A percentile compares a stretch with the other conserved stretches of the same genome.
phyloP scores from a whole-genome alignment of 345 rosid species.

The Rhodamnia rubescens region DNA sequence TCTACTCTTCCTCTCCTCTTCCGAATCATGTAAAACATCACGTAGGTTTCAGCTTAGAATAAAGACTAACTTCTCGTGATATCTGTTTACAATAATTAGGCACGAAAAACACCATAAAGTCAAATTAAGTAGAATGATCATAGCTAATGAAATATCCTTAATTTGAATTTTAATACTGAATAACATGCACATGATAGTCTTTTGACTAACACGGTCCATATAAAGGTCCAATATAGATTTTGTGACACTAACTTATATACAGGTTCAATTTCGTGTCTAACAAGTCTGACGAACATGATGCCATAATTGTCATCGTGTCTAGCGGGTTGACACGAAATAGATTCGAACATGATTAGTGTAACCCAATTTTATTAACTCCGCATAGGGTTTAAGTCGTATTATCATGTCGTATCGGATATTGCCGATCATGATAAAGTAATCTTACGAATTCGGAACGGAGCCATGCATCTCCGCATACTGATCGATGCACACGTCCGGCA shows the following conservation, averaged over 20 bases:
- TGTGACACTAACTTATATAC: not conserved
- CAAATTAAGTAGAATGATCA: not conserved
- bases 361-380: not conserved
- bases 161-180: not conserved
- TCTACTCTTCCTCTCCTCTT: not conserved
- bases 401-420: not conserved
- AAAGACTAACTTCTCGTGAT: not conserved
- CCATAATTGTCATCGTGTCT: not conserved
- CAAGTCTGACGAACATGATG: not conserved
- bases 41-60: not conserved
- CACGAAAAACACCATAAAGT: not conserved
- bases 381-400: not conserved
- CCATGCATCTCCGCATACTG: slow-evolving; percentile 55
- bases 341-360: not conserved
- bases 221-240: not conserved
- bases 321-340: not conserved
- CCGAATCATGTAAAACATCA: not conserved
- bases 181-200: not conserved
- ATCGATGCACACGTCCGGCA: slow-evolving; percentile 65
- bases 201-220: not conserved
- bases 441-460: slow-evolving; percentile 63
- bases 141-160: not conserved
- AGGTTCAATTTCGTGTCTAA: not conserved
- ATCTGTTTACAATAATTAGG: not conserved
- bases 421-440: slow-evolving; percentile 58